Base-by-base conservation (phyloP, 208 protist species). In the Angomonas deanei region DNA sequence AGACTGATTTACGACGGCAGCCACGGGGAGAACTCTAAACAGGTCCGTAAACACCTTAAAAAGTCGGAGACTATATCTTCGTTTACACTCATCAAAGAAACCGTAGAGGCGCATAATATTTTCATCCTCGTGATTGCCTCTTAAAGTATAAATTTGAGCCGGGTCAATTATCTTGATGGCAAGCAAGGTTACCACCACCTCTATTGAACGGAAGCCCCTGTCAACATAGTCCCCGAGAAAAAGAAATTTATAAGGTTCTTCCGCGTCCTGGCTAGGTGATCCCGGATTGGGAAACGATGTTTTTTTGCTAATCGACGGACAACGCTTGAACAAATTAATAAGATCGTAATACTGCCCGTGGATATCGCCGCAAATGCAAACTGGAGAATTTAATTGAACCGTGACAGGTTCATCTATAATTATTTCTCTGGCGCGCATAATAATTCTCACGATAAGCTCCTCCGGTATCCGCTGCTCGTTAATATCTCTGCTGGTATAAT, bases 51-150 rank as follows among this genome's bases (percentile, higher is more conserved):
- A 99, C n/a, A 92, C 87, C 54, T 98, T 99, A 90, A 99, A 99
- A 2, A 99, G 81, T 62, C 97, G 97, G 26, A 98, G 77, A 52
- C 91, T 68, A 69, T 99, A 99, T 5, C 98, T 78, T 15, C 97
- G 78, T 68, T 99, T 99, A 72, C 97, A 99, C 66, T 99, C 98
- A 60, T 99, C 98, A 70, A 99, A 99, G 72, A 99, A 99, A 17
- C 99, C 99, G 73, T 99, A 99, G 23, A 99, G 91, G 48, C 97
- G 68, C 80, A 99, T 99, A 68, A 99, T 99, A 24, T 91, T 94
- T 23, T 98, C 98, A 68, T 98, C 98, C 72, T 99, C 98, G 66
- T 99, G 98, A 73, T 99, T 99, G 21, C 98, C 98, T 24, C 98
- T 83, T 0, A 99, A 80, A 54, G 99, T 84, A 60, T 97, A 99